A percentile compares a stretch with the other conserved stretches of the same genome.
Conservation (phyloP, 140 eudicot species). For the Cichorium intybus region DNA sequence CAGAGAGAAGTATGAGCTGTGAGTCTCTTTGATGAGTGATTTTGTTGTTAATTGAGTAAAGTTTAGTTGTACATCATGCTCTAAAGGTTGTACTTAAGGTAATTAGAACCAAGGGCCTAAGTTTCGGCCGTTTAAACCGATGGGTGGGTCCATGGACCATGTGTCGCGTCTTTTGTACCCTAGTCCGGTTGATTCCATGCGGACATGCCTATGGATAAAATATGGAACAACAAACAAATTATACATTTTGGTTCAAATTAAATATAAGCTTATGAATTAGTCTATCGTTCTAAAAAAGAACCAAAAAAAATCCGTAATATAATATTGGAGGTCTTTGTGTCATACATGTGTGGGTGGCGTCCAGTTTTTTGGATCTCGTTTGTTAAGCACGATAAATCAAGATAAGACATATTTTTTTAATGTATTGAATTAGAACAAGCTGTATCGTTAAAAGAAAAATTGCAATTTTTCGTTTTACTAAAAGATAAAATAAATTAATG, state of each 20-base stretch:
- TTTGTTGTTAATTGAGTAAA: constrained; percentile 9
- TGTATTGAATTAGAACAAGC: too few species aligned
- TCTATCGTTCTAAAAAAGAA: too few species aligned
- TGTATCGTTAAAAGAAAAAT: too few species aligned
- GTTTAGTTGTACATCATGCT: constrained; percentile 21
- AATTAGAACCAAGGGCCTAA: constrained; percentile 15
- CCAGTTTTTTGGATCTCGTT: not conserved
- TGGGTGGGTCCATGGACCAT: constrained; percentile 36
- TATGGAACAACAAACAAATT: not conserved
- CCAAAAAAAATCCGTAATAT: not conserved
- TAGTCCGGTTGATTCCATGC: constrained; percentile 9
- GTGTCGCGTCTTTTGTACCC: not conserved
- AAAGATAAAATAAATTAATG: too few species aligned
- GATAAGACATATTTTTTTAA: not conserved
- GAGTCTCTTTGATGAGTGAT: constrained; percentile 1
- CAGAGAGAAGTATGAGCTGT: constrained; percentile 28
- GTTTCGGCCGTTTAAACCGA: constrained; percentile 48
- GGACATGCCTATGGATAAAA: constrained; percentile 18
- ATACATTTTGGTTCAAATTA: constrained; percentile 1
- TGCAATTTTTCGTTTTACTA: too few species aligned
- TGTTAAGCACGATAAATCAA: not conserved
- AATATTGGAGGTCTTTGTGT: not conserved
- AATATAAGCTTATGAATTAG: not conserved
- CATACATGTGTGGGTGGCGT: not conserved
- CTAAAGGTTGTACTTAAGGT: constrained; percentile 12